A percentile compares a stretch with the other conserved stretches of the same genome.
These are phyloP conservation scores for Gregarina niphandrodes DNA, from an alignment of 169 alveolate species.

Conservation along the genomic window DNA sequence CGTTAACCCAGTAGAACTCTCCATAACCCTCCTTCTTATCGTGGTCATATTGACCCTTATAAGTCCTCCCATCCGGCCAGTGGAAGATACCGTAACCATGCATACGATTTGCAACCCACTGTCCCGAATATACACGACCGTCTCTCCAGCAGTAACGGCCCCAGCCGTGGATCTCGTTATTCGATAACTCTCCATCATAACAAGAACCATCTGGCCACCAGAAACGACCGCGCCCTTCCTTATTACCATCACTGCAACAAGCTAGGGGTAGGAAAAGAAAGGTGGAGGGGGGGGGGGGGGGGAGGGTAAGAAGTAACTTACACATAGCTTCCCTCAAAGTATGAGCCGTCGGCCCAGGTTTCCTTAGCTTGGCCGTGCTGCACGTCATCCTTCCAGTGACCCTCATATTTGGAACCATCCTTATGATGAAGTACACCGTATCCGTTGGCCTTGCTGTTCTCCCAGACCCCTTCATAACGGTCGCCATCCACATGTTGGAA, in stretches of 20 bases:
- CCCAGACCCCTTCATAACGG: constrained; percentile 20
- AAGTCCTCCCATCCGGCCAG: constrained; percentile 29
- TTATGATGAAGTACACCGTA: constrained; percentile 30
- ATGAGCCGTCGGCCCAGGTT: constrained; percentile 36
- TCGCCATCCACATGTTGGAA: constrained; percentile 20
- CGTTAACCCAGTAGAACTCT: constrained; percentile 32
- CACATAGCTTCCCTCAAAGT: constrained; percentile 40
- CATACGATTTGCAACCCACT: constrained; percentile 37
- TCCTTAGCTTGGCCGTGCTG: constrained; percentile 40
- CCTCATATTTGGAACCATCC: constrained; percentile 44
- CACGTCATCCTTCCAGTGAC: constrained; percentile 34
- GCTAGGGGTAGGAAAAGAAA: too few relatives aligned
- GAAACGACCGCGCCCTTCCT: constrained; percentile 45
- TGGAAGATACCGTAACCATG: constrained; percentile 38
- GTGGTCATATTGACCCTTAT: constrained; percentile 25
- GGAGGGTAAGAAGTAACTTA: too few relatives aligned
- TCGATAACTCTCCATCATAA: constrained; percentile 37
- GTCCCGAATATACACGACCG: constrained; percentile 41
- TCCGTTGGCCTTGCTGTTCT: constrained; percentile 35
- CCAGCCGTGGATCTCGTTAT: constrained; percentile 32
- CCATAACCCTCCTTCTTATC: constrained; percentile 38
- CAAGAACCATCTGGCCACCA: constrained; percentile 36
- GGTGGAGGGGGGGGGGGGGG: too few relatives aligned
- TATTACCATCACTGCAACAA: constrained; percentile 34
- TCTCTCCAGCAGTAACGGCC: constrained; percentile 41